Conservation (phyloP, 306 rosid genomes). For the Rosa persica region DNA sequence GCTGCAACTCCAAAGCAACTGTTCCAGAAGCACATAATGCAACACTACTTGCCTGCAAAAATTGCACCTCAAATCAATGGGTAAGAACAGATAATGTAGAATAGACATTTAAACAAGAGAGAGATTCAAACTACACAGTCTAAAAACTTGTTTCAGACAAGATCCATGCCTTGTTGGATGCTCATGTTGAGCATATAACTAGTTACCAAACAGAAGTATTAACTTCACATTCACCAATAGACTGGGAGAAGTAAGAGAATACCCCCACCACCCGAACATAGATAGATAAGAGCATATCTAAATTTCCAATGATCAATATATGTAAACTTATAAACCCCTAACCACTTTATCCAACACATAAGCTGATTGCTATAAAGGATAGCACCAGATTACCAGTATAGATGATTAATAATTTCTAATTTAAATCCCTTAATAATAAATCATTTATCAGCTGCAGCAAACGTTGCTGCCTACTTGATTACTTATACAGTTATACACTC, state of each 20-base stretch:
- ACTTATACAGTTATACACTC: background rate
- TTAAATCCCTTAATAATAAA: background rate
- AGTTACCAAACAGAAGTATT: background rate
- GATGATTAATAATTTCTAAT: background rate
- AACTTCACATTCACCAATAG: background rate
- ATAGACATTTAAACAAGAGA: background rate
- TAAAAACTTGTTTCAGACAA: background rate
- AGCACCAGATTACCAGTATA: background rate
- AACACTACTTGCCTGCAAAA: slow-evolving; percentile 75
- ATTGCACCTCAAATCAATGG: slow-evolving; percentile 18
- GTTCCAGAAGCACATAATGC: slow-evolving; percentile 95
- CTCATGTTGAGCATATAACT: background rate
- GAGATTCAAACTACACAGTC: too few species aligned
- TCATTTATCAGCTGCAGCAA: background rate
- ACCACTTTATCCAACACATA: background rate
- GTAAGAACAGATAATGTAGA: slow-evolving; percentile 11
- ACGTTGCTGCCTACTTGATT: background rate
- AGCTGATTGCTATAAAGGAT: background rate
- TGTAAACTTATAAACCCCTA: background rate
- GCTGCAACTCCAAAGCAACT: slow-evolving; percentile 76
- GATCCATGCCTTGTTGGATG: background rate
- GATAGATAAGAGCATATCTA: background rate
- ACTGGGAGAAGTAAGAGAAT: background rate
- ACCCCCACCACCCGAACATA: background rate
- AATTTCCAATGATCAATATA: background rate